Percentiles rank a stretch among this genome's conserved stretches.
Conservation (phyloP, 2,329 filamentous ascomycete genomes). For the Parafenestella ontariensis region DNA sequence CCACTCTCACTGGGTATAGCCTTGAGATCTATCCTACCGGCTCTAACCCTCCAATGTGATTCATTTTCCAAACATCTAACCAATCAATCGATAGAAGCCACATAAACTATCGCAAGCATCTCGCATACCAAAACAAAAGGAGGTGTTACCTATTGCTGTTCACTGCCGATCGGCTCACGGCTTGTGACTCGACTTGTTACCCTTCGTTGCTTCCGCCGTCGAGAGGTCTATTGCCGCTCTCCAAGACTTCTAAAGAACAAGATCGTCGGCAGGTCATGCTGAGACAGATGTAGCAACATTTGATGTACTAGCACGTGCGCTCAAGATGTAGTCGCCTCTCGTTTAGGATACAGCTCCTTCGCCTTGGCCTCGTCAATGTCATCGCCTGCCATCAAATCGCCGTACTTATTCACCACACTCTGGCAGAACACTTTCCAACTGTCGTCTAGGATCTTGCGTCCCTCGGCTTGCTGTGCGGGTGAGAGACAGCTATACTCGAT, state of each 20-base stretch:
- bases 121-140: neutral
- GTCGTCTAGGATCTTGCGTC: slow-evolving; percentile 56
- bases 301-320: neutral
- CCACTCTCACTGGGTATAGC: no score
- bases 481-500: slow-evolving; percentile 54
- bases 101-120: neutral
- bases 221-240: neutral
- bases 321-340: neutral
- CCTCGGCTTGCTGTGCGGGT: slow-evolving; percentile 48
- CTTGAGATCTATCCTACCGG: no score
- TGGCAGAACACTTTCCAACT: slow-evolving; percentile 67
- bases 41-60: no score
- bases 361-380: slow-evolving; percentile 12
- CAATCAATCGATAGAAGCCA: neutral
- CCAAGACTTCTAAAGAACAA: neutral
- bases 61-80: no score
- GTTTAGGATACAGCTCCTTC: slow-evolving; percentile 4
- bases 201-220: neutral
- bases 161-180: neutral
- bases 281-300: neutral
- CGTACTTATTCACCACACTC: slow-evolving; percentile 56
- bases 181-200: neutral
- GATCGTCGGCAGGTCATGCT: neutral
- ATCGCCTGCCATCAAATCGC: slow-evolving; percentile 13
- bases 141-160: neutral